Evolutionary conservation across 2,329 filamentous ascomycete genomes (phyloP).

Genomic region (Hirsutella rhossiliensis): DNA sequence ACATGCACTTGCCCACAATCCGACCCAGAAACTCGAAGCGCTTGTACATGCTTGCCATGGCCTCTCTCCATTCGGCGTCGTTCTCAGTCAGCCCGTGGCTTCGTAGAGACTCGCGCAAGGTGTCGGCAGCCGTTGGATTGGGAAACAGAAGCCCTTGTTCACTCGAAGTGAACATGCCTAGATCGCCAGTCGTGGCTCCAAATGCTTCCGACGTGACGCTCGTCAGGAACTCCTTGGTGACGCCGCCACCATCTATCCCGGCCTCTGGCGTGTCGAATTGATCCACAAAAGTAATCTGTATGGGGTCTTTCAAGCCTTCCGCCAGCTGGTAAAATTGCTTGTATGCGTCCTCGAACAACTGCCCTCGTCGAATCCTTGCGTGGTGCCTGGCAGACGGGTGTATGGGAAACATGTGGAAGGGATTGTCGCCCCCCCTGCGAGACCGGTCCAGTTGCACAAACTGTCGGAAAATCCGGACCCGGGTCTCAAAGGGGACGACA

Average conservation of each 20-base stretch:
- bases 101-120: constrained; percentile 46
- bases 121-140: constrained; percentile 67
- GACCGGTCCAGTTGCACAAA: constrained; percentile 67
- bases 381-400: constrained; percentile 48
- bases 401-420: constrained; percentile 3
- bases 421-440: constrained; percentile 11
- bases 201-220: constrained; percentile 83
- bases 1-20: constrained; percentile 90
- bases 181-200: constrained; percentile 30
- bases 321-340: constrained; percentile 71
- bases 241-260: constrained; percentile 91
- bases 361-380: constrained; percentile 66
- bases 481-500: constrained; percentile 81
- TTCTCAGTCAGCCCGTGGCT: constrained; percentile 37
- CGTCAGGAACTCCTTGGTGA: constrained; percentile 93
- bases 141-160: constrained; percentile 80
- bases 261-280: constrained; percentile 78
- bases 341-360: constrained; percentile 78
- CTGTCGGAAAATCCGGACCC: constrained; percentile 85
- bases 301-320: constrained; percentile 81
- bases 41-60: constrained; percentile 49
- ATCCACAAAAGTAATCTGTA: constrained; percentile 94
- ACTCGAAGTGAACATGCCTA: constrained; percentile 67
- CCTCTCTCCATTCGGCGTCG: constrained; percentile 42
- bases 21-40: constrained; percentile 87